Conservation (phyloP, 2,329 filamentous ascomycete genomes). For the Sporothrix globosa region DNA sequence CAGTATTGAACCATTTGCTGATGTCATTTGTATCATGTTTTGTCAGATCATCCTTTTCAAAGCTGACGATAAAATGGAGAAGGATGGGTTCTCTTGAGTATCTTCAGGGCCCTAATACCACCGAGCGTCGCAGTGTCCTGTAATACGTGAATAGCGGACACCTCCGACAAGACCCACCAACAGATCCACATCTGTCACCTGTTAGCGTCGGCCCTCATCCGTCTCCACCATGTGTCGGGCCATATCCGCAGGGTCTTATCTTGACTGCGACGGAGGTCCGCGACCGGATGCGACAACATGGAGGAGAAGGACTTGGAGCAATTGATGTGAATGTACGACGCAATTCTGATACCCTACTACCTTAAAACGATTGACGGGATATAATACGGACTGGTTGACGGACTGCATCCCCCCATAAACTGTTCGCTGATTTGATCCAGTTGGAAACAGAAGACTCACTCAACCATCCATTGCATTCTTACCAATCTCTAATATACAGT, state of each 20-base stretch:
- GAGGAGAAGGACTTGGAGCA: too few relatives aligned
- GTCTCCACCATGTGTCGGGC: conserved; percentile 3
- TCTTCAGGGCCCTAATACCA: not conserved
- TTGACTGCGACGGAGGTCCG: conserved; percentile 16
- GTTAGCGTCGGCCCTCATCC: conserved; percentile 1
- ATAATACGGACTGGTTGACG: too few relatives aligned
- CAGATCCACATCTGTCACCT: not conserved
- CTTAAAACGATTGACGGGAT: too few relatives aligned
- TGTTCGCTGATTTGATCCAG: too few relatives aligned
- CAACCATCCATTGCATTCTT: too few relatives aligned
- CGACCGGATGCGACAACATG: not conserved
- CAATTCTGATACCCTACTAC: too few relatives aligned
- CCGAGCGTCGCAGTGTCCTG: not conserved
- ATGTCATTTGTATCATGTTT: not conserved
- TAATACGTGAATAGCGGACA: conserved; percentile 3
- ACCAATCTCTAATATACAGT: not conserved
- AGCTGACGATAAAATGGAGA: not conserved
- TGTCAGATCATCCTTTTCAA: not conserved
- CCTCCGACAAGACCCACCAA: not conserved
- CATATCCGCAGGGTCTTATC: conserved; percentile 15
- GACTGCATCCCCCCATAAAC: too few relatives aligned
- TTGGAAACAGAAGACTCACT: too few relatives aligned
- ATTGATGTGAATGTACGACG: too few relatives aligned
- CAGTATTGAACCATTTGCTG: not conserved
- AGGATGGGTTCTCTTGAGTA: not conserved